phyloP scores from a whole-genome alignment of 257 asterid species.

The Solanum corneliomulleri region DNA sequence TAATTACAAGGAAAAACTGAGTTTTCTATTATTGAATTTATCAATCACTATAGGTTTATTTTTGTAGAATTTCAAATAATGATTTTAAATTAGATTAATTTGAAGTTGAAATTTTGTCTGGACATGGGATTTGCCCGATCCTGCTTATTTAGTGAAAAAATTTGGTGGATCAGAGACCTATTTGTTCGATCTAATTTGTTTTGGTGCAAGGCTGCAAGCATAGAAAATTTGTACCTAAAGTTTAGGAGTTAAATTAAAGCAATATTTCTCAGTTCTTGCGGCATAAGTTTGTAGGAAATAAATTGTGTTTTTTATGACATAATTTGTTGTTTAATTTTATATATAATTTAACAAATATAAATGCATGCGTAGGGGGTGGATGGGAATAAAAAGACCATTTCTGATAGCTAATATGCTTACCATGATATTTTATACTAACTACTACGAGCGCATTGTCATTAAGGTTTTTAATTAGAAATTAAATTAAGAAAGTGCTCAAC shows the following conservation, averaged over 20 bases:
- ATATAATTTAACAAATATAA: neutral
- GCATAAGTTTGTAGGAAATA: neutral
- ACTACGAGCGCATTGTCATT: neutral
- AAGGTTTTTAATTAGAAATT: neutral
- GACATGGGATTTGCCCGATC: neutral
- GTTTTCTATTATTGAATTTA: neutral
- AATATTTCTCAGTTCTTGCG: neutral
- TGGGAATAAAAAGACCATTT: neutral
- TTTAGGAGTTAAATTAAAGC: neutral
- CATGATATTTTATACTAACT: neutral
- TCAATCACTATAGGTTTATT: neutral
- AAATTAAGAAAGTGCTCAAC: neutral
- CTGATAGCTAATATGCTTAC: neutral
- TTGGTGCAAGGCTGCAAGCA: too few species aligned
- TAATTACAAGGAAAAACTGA: too few species aligned
- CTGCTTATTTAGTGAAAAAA: neutral
- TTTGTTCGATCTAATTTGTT: too few species aligned
- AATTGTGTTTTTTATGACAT: neutral
- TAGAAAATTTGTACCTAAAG: neutral
- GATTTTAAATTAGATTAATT: neutral
- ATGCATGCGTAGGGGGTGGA: too few species aligned
- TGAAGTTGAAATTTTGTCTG: neutral
- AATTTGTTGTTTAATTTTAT: neutral
- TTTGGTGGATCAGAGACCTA: too few species aligned
- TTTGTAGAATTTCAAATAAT: neutral